Evolutionary conservation across 2,329 filamentous ascomycete species (phyloP).

Genomic region (Aspergillus chevalieri): DNA sequence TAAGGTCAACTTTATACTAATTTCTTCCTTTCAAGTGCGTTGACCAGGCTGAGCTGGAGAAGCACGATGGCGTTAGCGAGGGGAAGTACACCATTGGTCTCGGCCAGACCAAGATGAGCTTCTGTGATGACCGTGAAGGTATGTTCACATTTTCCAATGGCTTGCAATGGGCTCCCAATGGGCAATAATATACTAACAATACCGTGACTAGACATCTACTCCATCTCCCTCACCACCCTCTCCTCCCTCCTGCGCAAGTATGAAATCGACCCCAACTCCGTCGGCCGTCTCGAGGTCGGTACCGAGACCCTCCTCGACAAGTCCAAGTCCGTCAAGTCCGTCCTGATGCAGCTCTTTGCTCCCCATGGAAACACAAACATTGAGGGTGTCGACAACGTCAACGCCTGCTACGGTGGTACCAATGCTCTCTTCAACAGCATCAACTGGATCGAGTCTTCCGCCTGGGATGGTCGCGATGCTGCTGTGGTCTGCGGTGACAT

Average conservation of each 20-base stretch:
- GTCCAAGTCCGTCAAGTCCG: slow-evolving; percentile 85
- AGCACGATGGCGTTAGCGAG: slow-evolving; percentile 73
- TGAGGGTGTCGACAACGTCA: slow-evolving; percentile 76
- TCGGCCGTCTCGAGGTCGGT: slow-evolving; percentile 77
- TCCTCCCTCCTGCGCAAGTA: slow-evolving; percentile 77
- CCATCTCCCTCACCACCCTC: slow-evolving; percentile 69
- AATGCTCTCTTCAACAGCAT: slow-evolving; percentile 77
- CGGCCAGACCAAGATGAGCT: slow-evolving; percentile 86
- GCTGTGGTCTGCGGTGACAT: slow-evolving; percentile 78
- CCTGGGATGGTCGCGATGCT: slow-evolving; percentile 76
- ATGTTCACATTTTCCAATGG: slow-evolving; percentile 12
- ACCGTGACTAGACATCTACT: slow-evolving; percentile 69
- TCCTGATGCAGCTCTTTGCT: slow-evolving; percentile 79
- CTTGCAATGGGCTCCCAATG: not conserved
- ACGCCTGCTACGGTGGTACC: slow-evolving; percentile 82
- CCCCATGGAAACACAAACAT: slow-evolving; percentile 68
- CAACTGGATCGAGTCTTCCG: slow-evolving; percentile 82
- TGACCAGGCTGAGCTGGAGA: slow-evolving; percentile 74
- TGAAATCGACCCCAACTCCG: slow-evolving; percentile 69
- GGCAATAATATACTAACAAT: slow-evolving; percentile 7
- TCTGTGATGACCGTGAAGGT: slow-evolving; percentile 87
- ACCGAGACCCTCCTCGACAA: slow-evolving; percentile 84
- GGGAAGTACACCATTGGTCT: slow-evolving; percentile 90
- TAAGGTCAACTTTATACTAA: slow-evolving; percentile 8
- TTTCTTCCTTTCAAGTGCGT: slow-evolving; percentile 57